These are phyloP conservation scores for Achaetomium macrosporum DNA, from an alignment of 2,329 filamentous ascomycete genomes.

Conservation along the genomic window DNA sequence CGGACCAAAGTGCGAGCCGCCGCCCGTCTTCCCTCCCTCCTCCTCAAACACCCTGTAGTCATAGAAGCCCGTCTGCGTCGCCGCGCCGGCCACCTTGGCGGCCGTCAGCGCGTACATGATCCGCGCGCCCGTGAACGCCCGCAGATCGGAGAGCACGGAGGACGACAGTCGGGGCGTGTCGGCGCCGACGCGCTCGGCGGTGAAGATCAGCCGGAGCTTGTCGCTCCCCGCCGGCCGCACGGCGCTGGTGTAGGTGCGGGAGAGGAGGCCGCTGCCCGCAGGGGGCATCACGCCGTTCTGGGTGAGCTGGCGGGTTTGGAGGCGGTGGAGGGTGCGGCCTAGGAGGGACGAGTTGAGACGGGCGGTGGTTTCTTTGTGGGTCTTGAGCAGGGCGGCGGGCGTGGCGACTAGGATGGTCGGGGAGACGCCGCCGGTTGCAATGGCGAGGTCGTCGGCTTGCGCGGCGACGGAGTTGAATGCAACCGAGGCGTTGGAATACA, in stretches of 20 bases:
- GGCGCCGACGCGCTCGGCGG: constrained; percentile 65
- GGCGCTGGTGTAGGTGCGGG: constrained; percentile 51
- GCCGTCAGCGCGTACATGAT: constrained; percentile 82
- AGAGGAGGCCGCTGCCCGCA: constrained; percentile 51
- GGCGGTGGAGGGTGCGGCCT: constrained; percentile 62
- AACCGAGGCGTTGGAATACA: constrained; percentile 79
- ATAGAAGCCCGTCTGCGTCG: constrained; percentile 81
- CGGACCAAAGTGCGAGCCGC: constrained; percentile 67
- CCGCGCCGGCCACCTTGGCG: constrained; percentile 76
- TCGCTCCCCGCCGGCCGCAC: constrained; percentile 57
- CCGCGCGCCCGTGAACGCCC: constrained; percentile 72
- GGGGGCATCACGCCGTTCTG: constrained; percentile 72
- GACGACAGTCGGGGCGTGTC: constrained; percentile 60
- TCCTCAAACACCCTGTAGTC: constrained; percentile 65
- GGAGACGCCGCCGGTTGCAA: constrained; percentile 67
- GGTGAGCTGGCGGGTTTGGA: constrained; percentile 63
- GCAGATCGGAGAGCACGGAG: constrained; percentile 68
- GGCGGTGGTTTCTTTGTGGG: constrained; percentile 56
- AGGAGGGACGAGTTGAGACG: constrained; percentile 54
- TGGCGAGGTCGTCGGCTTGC: constrained; percentile 60
- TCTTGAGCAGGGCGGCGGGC: constrained; percentile 63
- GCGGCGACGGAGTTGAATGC: constrained; percentile 86
- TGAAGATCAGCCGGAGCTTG: constrained; percentile 74
- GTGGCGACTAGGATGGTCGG: constrained; percentile 80
- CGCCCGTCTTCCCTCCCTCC: constrained; percentile 28